phyloP scores from a whole-genome alignment of 768 basidiomycete genomes.

The Rossbeevera mucosa region DNA sequence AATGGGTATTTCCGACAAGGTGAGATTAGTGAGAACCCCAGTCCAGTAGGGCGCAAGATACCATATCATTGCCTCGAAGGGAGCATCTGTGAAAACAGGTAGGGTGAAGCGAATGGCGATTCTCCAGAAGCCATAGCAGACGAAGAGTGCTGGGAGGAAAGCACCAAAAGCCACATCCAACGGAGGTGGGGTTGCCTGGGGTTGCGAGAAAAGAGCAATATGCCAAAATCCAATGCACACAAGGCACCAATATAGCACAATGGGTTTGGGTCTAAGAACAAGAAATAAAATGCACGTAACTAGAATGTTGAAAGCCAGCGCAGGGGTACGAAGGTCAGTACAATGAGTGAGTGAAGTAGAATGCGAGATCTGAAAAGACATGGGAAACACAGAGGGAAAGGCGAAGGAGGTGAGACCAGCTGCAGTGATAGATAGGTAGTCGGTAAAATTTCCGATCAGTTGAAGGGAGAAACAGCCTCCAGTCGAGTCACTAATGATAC shows the following conservation, averaged over 20 bases:
- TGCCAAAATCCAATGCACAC: conserved; percentile 87
- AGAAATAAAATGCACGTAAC: conserved; percentile 66
- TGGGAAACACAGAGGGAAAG: conserved; percentile 72
- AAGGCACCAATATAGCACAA: conserved; percentile 71
- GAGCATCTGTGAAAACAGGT: conserved; percentile 61
- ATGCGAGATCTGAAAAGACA: conserved; percentile 56
- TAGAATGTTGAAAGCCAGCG: conserved; percentile 69
- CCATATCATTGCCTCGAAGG: conserved; percentile 68
- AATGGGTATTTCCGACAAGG: conserved; percentile 69
- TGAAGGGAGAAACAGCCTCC: conserved; percentile 77
- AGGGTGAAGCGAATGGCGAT: conserved; percentile 69
- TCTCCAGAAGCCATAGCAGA: conserved; percentile 77
- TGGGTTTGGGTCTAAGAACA: conserved; percentile 63
- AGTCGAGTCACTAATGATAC: conserved; percentile 53
- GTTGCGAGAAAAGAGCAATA: conserved; percentile 73
- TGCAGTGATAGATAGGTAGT: conserved; percentile 54
- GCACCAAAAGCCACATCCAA: conserved; percentile 68
- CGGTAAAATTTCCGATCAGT: conserved; percentile 67
- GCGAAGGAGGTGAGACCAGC: conserved; percentile 67
- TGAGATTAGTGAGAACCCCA: conserved; percentile 70
- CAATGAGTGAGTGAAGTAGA: conserved; percentile 55
- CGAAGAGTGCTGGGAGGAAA: conserved; percentile 75
- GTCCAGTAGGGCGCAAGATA: conserved; percentile 79
- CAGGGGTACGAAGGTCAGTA: conserved; percentile 62
- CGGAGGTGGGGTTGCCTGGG: conserved; percentile 58